Conservation (phyloP, 1,139 yeast genomes). For the Protomyces gravidus region DNA sequence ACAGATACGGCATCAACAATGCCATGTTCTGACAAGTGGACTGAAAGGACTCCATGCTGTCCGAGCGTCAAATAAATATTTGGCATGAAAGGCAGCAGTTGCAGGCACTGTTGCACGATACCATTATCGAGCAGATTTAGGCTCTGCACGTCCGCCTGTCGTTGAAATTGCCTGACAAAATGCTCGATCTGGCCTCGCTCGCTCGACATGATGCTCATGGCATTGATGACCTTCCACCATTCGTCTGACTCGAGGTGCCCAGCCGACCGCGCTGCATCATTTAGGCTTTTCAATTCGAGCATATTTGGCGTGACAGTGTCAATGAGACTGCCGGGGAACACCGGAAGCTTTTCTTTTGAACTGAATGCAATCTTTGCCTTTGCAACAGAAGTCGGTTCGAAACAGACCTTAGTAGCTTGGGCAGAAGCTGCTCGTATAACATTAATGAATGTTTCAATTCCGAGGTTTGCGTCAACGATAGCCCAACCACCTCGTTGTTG, state of each 20-base stretch:
- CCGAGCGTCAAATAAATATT: slow-evolving; percentile 66
- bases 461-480: slow-evolving; percentile 66
- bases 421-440: slow-evolving; percentile 41
- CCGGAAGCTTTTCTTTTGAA: background rate
- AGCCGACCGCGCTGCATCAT: slow-evolving; percentile 47
- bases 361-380: slow-evolving; percentile 45
- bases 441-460: slow-evolving; percentile 44
- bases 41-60: slow-evolving; percentile 54
- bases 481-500: slow-evolving; percentile 46
- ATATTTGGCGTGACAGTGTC: slow-evolving; percentile 64
- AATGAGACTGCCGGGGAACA: slow-evolving; percentile 43
- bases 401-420: slow-evolving; percentile 42
- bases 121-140: slow-evolving; percentile 47
- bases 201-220: slow-evolving; percentile 50
- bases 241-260: slow-evolving; percentile 58
- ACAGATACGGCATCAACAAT: slow-evolving; percentile 31
- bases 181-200: slow-evolving; percentile 47
- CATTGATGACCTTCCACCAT: slow-evolving; percentile 75
- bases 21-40: slow-evolving; percentile 45
- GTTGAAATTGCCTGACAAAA: slow-evolving; percentile 31
- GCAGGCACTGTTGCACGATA: slow-evolving; percentile 62
- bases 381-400: slow-evolving; percentile 73
- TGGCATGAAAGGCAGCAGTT: slow-evolving; percentile 69
- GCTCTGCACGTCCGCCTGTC: slow-evolving; percentile 36
- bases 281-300: slow-evolving; percentile 56